These are phyloP conservation scores for Exophiala viscosa DNA, from an alignment of 2,329 filamentous ascomycete species.

Conservation along the genomic window DNA sequence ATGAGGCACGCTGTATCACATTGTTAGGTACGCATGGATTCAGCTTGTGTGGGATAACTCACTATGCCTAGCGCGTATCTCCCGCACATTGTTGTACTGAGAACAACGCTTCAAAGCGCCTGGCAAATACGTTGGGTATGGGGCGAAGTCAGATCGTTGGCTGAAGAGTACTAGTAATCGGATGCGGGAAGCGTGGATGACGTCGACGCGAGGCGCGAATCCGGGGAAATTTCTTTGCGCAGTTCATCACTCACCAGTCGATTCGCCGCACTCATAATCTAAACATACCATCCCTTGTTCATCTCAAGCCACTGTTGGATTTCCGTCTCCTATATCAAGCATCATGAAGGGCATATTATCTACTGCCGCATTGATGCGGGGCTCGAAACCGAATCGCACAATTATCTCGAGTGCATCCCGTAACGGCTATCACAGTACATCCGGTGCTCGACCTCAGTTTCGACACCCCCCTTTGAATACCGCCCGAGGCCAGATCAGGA, in stretches of 20 bases:
- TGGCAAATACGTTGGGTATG: no score
- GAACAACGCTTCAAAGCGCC: no score
- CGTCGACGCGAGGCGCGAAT: no score
- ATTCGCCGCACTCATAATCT: no score
- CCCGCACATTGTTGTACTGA: slow-evolving; percentile 59
- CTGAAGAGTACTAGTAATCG: no score
- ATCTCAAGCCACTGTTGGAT: background rate
- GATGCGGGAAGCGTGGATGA: no score
- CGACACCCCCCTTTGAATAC: slow-evolving; percentile 41
- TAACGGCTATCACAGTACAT: background rate
- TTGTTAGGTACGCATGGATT: no score
- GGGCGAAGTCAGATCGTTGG: no score
- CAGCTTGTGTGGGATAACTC: slow-evolving; percentile 32
- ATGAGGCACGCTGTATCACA: slow-evolving; percentile 72
- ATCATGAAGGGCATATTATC: slow-evolving; percentile 6
- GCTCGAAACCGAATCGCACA: background rate
- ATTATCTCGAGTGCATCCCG: background rate
- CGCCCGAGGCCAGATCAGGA: slow-evolving; percentile 9
- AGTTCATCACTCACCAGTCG: no score
- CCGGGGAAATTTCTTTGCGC: no score
- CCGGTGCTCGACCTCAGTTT: background rate
- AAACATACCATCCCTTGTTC: no score
- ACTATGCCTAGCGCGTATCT: slow-evolving; percentile 63
- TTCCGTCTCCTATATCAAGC: slow-evolving; percentile 21
- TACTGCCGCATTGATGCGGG: background rate